These are phyloP conservation scores for Phaeolepiota aurea DNA, from an alignment of 768 basidiomycete genomes.

Conservation along the genomic window DNA sequence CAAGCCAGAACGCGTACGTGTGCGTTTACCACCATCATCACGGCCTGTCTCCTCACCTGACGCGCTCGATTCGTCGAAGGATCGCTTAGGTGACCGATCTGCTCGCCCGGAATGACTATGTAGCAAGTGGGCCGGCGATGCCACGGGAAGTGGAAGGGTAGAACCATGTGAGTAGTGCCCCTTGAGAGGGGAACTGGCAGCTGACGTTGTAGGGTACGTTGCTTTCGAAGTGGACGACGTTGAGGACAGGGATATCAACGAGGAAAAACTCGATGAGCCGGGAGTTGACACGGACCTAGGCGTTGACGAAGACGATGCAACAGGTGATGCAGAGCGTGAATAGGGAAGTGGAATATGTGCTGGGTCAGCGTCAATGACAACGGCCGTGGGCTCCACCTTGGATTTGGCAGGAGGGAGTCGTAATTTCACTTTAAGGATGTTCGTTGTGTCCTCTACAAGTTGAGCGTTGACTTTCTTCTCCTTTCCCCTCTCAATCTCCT, in stretches of 20 bases:
- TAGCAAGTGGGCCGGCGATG: neutral
- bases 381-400: neutral
- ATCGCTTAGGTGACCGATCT: slow-evolving; percentile 33
- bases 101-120: neutral
- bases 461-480: slow-evolving; percentile 14
- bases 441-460: slow-evolving; percentile 10
- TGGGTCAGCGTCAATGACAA: slow-evolving; percentile 4
- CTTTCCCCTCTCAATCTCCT: slow-evolving; percentile 15
- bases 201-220: neutral
- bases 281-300: slow-evolving; percentile 1
- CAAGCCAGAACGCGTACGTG: neutral
- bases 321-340: slow-evolving; percentile 27
- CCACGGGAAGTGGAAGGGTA: neutral
- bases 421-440: slow-evolving; percentile 20
- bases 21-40: slow-evolving; percentile 1
- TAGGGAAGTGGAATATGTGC: slow-evolving; percentile 25
- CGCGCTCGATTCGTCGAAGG: slow-evolving; percentile 3
- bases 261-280: neutral
- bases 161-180: neutral
- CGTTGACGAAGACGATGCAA: slow-evolving; percentile 5
- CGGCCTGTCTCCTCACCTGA: neutral
- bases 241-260: slow-evolving; percentile 1
- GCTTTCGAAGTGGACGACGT: neutral
- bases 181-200: neutral
- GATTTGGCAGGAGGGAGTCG: slow-evolving; percentile 15